Base-by-base conservation (phyloP, 805 yeast species). In the Dipodascopsis uninucleata region DNA sequence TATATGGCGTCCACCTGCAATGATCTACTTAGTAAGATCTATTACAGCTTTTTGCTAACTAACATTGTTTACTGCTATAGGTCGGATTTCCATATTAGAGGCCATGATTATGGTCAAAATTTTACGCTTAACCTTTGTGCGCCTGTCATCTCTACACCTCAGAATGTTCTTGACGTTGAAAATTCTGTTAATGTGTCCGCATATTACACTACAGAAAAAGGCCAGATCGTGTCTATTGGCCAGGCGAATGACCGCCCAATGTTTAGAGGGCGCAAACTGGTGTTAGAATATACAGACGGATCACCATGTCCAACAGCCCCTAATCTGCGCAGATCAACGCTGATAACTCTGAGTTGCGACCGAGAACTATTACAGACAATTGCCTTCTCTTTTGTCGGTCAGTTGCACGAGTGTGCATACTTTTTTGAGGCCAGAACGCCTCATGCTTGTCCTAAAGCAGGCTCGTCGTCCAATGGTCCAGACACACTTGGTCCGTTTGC, bases 341-440 rank as follows among this genome's bases (percentile, higher is more conserved):
- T 85, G 2, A 60, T 87, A 36, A 74, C 85, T 18, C 84, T 87
- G 53, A 74, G 81, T 10, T 87, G 96, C 64, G 95, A 86, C 63
- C 72, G 85, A 49, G 90, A 83, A 39, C 76, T 83, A 58, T 63
- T 76, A 60, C 65, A 76, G 4, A 76, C 76, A 4, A 39, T 47
- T 3, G 70, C 77, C 28, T 69, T 86, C 0, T 74, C 84, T 14
- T 86, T 73, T 61, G 74, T 87, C 25, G 93, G 93, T 1, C 78
- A 78, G 5, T 59, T 77, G 32, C 76, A 85, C 61, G 85, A 87
- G 51, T 87, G 96, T 64, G 78, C 82, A 28, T 87, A 85, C 62
- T 76, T 82, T 59, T 87, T 87, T 62, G 96, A 87, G 59, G 87
- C 86, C 25, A 68, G 87, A 53, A 84, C 95, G 3, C 79, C 85